phyloP scores from a whole-genome alignment of 2,329 filamentous ascomycete species.

The Trichoderma polysporum region DNA sequence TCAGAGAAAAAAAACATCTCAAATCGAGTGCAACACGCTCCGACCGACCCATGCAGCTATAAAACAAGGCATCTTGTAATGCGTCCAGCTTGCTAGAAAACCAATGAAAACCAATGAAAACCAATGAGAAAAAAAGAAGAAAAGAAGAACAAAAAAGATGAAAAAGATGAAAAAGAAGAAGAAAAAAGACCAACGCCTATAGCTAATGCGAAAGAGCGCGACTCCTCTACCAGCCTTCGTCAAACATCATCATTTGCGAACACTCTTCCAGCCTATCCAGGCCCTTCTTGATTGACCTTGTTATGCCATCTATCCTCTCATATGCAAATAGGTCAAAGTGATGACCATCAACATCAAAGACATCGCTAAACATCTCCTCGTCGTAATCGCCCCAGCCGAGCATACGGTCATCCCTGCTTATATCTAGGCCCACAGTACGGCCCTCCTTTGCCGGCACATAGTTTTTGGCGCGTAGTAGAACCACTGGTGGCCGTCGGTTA shows the following conservation, averaged over 20 bases:
- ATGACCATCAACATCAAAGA: conserved; percentile 51
- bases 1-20: not conserved
- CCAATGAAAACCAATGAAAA: no score
- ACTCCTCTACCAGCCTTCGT: not conserved
- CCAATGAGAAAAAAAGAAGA: not conserved
- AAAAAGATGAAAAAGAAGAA: not conserved
- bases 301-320: conserved; percentile 31
- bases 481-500: conserved; percentile 38
- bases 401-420: conserved; percentile 40
- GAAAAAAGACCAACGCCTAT: not conserved
- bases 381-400: conserved; percentile 53
- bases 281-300: conserved; percentile 28
- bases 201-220: not conserved
- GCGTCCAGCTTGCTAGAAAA: not conserved
- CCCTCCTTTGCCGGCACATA: conserved; percentile 36
- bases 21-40: not conserved
- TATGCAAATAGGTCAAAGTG: conserved; percentile 50
- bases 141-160: not conserved
- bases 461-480: conserved; percentile 48
- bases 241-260: conserved; percentile 20
- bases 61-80: not conserved
- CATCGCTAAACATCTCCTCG: conserved; percentile 42
- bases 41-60: not conserved
- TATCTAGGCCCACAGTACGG: conserved; percentile 41
- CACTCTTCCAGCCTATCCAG: conserved; percentile 22